Base-by-base conservation (phyloP, 2,329 filamentous ascomycete species). In the Plenodomus biglobosus region DNA sequence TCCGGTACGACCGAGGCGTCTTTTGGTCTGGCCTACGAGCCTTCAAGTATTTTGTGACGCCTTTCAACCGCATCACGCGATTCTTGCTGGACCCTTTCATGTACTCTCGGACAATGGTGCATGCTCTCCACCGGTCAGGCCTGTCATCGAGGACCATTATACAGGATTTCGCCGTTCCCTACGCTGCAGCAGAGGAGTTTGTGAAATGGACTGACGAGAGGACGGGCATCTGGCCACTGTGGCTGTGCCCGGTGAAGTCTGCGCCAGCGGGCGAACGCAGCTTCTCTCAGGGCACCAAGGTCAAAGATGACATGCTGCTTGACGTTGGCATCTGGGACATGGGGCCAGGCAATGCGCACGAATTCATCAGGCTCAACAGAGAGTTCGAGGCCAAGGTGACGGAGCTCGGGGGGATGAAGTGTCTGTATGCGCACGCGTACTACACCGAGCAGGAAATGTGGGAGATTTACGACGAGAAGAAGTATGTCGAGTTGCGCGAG, bases 381-480 rank as follows among this genome's bases (percentile, higher is more conserved):
- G 79, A 78, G 32, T 79, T 95, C 24, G 90, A 95, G 73, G 74
- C 76, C 21, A 87, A 87, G 64, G 80, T 92, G 1, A 76, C 77
- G 39, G 78, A 84, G 58, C 79, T 95, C 1, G 84, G 85, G 24
- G 90, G 90, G 8, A 84, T 87, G 77, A 95, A 95, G 76, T 95
- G 89, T 85, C 76, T 95, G 17, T 95, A 95, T 71, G 90, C 90
- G 3, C 88, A 92, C 65, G 87, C 88, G 0, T 95, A 91, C 75
- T 95, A 94, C 70, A 80, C 81, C 16, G 81, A 88, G 66, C 73
- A 79, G 1, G 83, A 88, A 65, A 90, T 89, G 67, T 88, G 86
- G 85, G 64, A 73, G 21, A 77, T 85, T 43, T 88, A 89, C 67
- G 77, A 82, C 42, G 71, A 76, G 40, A 65, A 69, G 18, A 84